These are phyloP conservation scores for Hygrophorus pudorinus DNA, from an alignment of 768 basidiomycete species.

Conservation along the genomic window DNA sequence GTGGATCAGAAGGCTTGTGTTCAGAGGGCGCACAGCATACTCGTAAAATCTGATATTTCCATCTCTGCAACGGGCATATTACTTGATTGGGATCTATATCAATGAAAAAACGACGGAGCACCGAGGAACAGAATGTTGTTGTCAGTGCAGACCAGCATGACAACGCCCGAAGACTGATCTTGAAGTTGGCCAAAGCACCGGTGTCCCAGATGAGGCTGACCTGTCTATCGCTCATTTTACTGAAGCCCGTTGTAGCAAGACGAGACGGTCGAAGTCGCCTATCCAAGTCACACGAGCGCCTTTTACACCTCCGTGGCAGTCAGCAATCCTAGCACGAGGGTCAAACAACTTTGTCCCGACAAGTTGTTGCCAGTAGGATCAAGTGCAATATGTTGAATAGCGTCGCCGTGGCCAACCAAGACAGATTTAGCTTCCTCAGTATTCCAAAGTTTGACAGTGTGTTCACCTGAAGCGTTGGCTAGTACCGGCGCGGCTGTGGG, in stretches of 20 bases:
- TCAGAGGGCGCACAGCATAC: constrained; percentile 77
- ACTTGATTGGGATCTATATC: background rate
- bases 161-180: constrained; percentile 84
- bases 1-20: constrained; percentile 87
- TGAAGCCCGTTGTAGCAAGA: constrained; percentile 93
- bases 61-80: constrained; percentile 41
- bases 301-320: constrained; percentile 92
- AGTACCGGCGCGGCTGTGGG: constrained; percentile 84
- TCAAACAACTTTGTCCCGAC: constrained; percentile 92
- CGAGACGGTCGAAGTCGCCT: constrained; percentile 71
- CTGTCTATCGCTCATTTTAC: constrained; percentile 93
- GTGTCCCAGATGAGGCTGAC: constrained; percentile 79
- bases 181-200: constrained; percentile 61
- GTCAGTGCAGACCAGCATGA: constrained; percentile 98
- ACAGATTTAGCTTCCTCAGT: constrained; percentile 53
- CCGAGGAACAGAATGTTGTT: constrained; percentile 85
- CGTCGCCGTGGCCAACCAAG: constrained; percentile 73
- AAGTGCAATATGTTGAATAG: constrained; percentile 79
- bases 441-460: constrained; percentile 81
- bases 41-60: constrained; percentile 99
- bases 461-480: constrained; percentile 72
- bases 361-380: constrained; percentile 86
- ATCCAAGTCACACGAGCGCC: constrained; percentile 85
- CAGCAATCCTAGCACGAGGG: constrained; percentile 65
- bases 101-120: constrained; percentile 23